Base-by-base conservation (phyloP, 2,329 filamentous ascomycete species). In the Hypoxylon sp. region DNA sequence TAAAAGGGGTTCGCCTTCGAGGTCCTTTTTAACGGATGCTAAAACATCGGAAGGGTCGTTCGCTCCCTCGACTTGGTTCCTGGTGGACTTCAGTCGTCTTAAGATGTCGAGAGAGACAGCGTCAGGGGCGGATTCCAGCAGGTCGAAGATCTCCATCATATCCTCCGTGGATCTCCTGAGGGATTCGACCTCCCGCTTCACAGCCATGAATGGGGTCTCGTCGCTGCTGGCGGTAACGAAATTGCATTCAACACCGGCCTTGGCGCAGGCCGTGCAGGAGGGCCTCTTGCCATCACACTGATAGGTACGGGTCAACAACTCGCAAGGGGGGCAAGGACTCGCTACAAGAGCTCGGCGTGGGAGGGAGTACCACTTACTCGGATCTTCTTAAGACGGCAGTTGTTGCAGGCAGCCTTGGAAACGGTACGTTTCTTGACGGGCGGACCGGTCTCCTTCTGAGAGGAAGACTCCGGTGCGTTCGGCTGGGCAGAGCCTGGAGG, bases 251-350 rank as follows among this genome's bases (percentile, higher is more conserved):
- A 63, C 46, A 3, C 58, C 51, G 14, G 62, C 50, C 57, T 62
- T 68, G 37, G 25, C 64, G 40, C 70, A 72, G 48, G 68, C 62
- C 10, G 70, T 69, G 54, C 70, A 72, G 57, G 42, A 57, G 14
- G 70, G 70, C 11, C 70, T 68, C 44, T 69, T 69, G 49, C 68
- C 65, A 68, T 72, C 70, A 66, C 70, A 72, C 70, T 72, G 22
- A 25, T 25, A 46, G 25, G 1, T 3, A 27, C 11, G 10, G 55
- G 67, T 68, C 35, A 68, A 57, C 61, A 5, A 51, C 30, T 44
- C 20, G 35, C 25, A 7, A 17, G n/a, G 40, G 10, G 46, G 27
- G 33, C 10, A 11, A n/a, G 22, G 27, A 10, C 7, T 66, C 17
- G 42, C 58, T n/a, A 54, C 57, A 6, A 48, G 27, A 25, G 20